Base-by-base conservation (phyloP, 2,329 filamentous ascomycete species). In the Huntiella bhutanensis region DNA sequence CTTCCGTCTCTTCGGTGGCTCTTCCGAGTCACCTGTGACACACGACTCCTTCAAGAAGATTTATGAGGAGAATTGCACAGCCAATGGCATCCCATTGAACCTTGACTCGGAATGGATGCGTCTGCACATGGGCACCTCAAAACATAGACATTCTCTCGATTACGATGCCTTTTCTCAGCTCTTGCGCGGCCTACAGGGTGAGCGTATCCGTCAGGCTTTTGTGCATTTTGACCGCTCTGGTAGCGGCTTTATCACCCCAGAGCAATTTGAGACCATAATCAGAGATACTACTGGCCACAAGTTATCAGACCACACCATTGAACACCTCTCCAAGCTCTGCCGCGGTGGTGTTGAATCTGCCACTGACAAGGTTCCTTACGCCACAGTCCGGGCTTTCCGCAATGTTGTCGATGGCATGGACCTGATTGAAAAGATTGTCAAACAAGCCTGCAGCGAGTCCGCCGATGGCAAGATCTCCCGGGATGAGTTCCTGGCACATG, bases 361-460 rank as follows among this genome's bases (percentile, higher is more conserved):
- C 5, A 80, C 85, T 52, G 91, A 77, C 68, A 94, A 92, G 66
- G 91, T 98, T 55, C 95, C 87, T 5, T 98, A 98, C 59, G 86
- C 91, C 60, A 95, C 93, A 59, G 91, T 98, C 32, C 78, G 91
- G 54, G 91, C 91, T 34, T 98, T 98, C 68, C 87, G 94, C 67
- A 98, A 98, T 61, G 80, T 98, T 63, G 88, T 98, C 55, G 80
- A 82, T 57, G 87, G 96, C 64, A 95, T 98, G 84, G 91, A 98
- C 57, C 73, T 96, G 56, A 84, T 96, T 43, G 91, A 98, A 67
- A 68, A 93, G 54, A 86, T 98, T 58, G 75, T 98, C 53, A 78
- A 85, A 54, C 85, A 85, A 57, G 91, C 91, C 34, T 82, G 85
- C 52, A 66, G 69, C 55, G 86, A 87, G 66, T 92, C 83, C 60